Base-by-base conservation (phyloP, 1,284 basidiomycete genomes). In the Mycena sp. region DNA sequence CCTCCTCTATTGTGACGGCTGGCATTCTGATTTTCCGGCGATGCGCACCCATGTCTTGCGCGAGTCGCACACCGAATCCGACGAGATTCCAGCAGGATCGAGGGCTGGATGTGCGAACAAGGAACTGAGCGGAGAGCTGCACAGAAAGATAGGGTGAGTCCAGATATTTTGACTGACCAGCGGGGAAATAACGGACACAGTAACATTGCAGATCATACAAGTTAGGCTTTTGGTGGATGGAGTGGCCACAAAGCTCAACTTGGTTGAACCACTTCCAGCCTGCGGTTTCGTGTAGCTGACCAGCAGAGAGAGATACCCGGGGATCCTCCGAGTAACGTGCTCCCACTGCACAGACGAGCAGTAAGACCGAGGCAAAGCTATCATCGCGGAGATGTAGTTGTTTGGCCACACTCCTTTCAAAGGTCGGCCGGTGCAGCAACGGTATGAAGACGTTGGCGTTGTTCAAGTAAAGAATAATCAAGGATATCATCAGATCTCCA, bases 271-370 rank as follows among this genome's bases (percentile, higher is more conserved):
- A 54, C 4, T 29, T 16, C 55, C 55, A 63, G 10, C 30, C 54
- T 23, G 58, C 25, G 19, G n/a, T 2, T 29, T 38, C 26, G 3
- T 43, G 50, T 10, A 46, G 43, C 11, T 23, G 28, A 3, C 2
- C 21, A n/a, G n/a, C n/a, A n/a, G n/a, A n/a, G n/a, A n/a, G n/a
- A 14, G 87, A 73, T 1, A 91, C 85, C 12, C 87, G 77, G 0
- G 84, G 80, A 73, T 94, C 90, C 52, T 85, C 75, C n/a, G 85
- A 80, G 66, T 80, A 87, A 21, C 86, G 79, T 1, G 87, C 80
- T 5, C 83, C 90, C 44, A 88, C 74, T 6, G 90, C 89, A 70
- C 89, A 90, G 0, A 91, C 80, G 38, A 87, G 73, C 10, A 91
- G 75, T 37, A 88, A 79, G 0, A 84, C 82, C 48, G 80, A 80